Evolutionary conservation across 306 rosid genomes (phyloP).

Genomic region (Sicyos baderoa): DNA sequence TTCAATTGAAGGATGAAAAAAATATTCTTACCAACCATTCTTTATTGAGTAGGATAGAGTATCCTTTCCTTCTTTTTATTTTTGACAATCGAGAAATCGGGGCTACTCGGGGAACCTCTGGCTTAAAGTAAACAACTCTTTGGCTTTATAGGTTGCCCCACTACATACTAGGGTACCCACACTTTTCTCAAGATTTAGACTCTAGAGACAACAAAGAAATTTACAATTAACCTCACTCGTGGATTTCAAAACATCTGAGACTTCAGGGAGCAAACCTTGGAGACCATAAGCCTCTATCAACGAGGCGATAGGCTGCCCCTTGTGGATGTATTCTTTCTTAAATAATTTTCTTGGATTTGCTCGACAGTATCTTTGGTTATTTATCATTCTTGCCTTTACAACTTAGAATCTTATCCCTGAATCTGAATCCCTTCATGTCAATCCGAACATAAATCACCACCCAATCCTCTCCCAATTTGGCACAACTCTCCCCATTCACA

Average conservation of each 20-base stretch:
- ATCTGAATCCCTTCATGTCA: constrained; percentile 1
- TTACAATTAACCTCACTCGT: too few relatives aligned
- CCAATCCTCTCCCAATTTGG: not conserved
- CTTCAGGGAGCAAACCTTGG: too few relatives aligned
- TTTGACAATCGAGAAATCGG: too few relatives aligned
- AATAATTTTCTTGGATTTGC: not conserved
- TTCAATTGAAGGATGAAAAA: not conserved
- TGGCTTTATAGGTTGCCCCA: too few relatives aligned
- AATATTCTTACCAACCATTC: not conserved
- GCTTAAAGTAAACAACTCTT: too few relatives aligned
- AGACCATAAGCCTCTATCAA: too few relatives aligned
- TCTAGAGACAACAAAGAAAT: too few relatives aligned
- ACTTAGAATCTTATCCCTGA: constrained; percentile 9
- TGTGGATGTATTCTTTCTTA: not conserved
- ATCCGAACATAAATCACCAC: not conserved
- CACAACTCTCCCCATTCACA: constrained; percentile 1
- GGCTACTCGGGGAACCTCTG: too few relatives aligned
- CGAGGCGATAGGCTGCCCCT: too few relatives aligned
- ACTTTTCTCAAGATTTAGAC: too few relatives aligned
- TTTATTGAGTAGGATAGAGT: not conserved
- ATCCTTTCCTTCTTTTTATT: not conserved
- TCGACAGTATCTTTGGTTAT: not conserved
- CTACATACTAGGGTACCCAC: too few relatives aligned
- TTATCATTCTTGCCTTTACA: not conserved
- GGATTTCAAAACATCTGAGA: too few relatives aligned